Conservation (phyloP, 208 protist species). For the Crithidia sp. region DNA sequence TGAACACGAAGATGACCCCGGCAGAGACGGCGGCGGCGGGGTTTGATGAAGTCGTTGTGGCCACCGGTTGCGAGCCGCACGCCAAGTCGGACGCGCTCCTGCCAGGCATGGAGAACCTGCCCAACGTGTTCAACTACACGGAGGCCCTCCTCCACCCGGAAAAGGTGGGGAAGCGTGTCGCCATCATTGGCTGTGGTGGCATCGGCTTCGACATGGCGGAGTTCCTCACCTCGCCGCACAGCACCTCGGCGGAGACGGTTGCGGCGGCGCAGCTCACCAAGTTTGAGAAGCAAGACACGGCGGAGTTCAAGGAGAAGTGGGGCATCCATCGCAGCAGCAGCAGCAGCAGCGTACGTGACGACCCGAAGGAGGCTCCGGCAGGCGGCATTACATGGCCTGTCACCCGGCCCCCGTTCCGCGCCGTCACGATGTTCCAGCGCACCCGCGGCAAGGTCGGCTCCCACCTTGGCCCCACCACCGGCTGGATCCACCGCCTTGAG, state of each 20-base stretch:
- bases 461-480: constrained; percentile 85
- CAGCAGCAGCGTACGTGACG: not conserved
- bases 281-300: constrained; percentile 37
- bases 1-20: constrained; percentile 73
- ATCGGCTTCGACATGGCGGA: constrained; percentile 94
- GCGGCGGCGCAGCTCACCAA: constrained; percentile 28
- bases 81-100: constrained; percentile 55
- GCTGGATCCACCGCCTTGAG: constrained; percentile 91
- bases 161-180: constrained; percentile 74
- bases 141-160: constrained; percentile 77
- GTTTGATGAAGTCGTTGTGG: constrained; percentile 88
- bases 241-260: constrained; percentile 28
- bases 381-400: constrained; percentile 57
- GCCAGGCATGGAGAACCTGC: constrained; percentile 51
- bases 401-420: constrained; percentile 23
- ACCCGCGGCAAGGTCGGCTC: constrained; percentile 80
- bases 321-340: constrained; percentile 38
- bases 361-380: not conserved
- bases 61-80: constrained; percentile 80
- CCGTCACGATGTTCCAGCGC: constrained; percentile 81
- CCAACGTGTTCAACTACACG: constrained; percentile 83
- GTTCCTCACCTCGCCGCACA: constrained; percentile 61
- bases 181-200: constrained; percentile 92
- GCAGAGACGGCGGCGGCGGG: constrained; percentile 74
- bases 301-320: constrained; percentile 73